Percentiles rank a stretch among this genome's conserved stretches.
phyloP scores from a whole-genome alignment of 805 yeast species.

The Saccharomyces jurei region DNA sequence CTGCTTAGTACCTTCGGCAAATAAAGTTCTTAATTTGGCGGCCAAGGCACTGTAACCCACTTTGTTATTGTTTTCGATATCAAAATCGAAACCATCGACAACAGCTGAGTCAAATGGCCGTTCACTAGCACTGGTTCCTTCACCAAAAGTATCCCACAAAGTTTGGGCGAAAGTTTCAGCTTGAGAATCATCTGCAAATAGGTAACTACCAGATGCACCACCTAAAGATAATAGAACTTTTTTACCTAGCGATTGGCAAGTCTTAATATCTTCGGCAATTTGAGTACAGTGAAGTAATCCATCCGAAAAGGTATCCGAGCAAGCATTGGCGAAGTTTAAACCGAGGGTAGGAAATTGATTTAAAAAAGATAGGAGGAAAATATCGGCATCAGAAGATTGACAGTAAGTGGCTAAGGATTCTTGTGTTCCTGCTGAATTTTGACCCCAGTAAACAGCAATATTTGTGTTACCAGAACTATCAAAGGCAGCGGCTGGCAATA shows the following conservation, averaged over 20 bases:
- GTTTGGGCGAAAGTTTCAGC: constrained; percentile 56
- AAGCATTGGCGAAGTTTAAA: constrained; percentile 52
- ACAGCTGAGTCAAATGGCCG: constrained; percentile 65
- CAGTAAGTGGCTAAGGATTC: constrained; percentile 48
- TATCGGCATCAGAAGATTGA: constrained; percentile 58
- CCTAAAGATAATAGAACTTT: constrained; percentile 66
- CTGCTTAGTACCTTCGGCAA: constrained; percentile 45
- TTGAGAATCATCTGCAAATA: constrained; percentile 74
- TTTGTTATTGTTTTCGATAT: constrained; percentile 59
- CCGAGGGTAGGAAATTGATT: constrained; percentile 47
- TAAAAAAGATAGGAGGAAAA: constrained; percentile 64
- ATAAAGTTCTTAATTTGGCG: constrained; percentile 42
- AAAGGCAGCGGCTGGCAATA: constrained; percentile 20
- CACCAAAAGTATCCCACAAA: constrained; percentile 57
- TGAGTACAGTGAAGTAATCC: constrained; percentile 40
- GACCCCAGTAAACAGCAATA: constrained; percentile 87
- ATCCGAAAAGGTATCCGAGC: constrained; percentile 33
- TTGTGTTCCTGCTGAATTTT: constrained; percentile 61
- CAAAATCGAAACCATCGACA: constrained; percentile 90
- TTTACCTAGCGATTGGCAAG: constrained; percentile 75
- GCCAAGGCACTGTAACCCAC: constrained; percentile 65
- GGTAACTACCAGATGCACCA: constrained; percentile 77
- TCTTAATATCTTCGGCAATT: constrained; percentile 59
- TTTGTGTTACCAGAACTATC: constrained; percentile 40
- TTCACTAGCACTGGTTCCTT: constrained; percentile 46